These are phyloP conservation scores for Wallacemonas sp. DNA, from an alignment of 208 protist genomes.

Conservation along the genomic window DNA sequence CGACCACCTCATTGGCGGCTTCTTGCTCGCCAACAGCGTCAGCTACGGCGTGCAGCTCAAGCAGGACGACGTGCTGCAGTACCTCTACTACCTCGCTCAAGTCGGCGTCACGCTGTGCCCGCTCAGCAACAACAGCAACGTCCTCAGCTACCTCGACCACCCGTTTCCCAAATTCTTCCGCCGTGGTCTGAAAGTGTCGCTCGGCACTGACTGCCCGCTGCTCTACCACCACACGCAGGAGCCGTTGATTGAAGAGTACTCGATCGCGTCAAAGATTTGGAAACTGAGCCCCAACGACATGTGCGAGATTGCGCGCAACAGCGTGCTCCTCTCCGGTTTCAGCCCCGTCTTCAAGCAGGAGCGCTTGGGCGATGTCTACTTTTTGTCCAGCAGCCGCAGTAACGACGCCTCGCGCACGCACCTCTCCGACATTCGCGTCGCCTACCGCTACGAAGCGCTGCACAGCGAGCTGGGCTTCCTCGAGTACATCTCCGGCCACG, in stretches of 20 bases:
- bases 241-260: constrained; percentile 93
- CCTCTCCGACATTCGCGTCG: constrained; percentile 85
- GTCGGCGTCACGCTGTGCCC: constrained; percentile 97
- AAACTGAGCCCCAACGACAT: constrained; percentile 91
- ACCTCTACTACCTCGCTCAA: constrained; percentile 99
- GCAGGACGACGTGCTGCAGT: constrained; percentile 93
- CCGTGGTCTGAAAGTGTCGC: constrained; percentile 95
- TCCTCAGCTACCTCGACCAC: constrained; percentile 95
- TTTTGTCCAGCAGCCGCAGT: constrained; percentile 86
- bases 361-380: constrained; percentile 84
- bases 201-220: constrained; percentile 96
- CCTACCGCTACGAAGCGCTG: constrained; percentile 91
- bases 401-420: constrained; percentile 85
- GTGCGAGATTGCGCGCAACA: constrained; percentile 92
- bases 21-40: constrained; percentile 95
- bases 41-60: constrained; percentile 97
- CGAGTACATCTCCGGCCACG: constrained; percentile 79
- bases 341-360: constrained; percentile 79
- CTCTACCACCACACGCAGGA: constrained; percentile 98
- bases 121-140: constrained; percentile 99
- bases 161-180: constrained; percentile 96
- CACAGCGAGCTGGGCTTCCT: constrained; percentile 88
- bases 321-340: constrained; percentile 88
- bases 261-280: constrained; percentile 93
- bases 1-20: constrained; percentile 94